Evolutionary conservation across 352 stramenopile species (phyloP).

Genomic region (Globisporangium perplexum): DNA sequence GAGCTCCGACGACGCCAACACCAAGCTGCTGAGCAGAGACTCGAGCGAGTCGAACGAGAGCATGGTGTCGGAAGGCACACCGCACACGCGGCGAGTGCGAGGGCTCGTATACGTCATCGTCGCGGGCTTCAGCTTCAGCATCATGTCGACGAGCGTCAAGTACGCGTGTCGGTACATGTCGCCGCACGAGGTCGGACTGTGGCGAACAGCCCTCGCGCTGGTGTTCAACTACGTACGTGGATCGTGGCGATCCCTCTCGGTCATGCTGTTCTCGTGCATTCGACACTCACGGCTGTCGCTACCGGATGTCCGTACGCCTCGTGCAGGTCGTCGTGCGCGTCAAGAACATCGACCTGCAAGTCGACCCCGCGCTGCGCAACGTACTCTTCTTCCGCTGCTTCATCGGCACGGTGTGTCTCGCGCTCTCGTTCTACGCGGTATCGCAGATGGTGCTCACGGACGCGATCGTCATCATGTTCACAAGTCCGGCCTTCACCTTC

Average conservation of each 20-base stretch:
- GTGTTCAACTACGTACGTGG: constrained; percentile 42
- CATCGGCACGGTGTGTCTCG: constrained; percentile 44
- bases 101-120: constrained; percentile 44
- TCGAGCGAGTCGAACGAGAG: constrained; percentile 5
- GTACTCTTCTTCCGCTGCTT: constrained; percentile 48
- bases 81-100: constrained; percentile 16
- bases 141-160: constrained; percentile 63
- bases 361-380: constrained; percentile 25
- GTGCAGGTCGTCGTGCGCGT: constrained; percentile 26
- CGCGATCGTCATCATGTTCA: constrained; percentile 62
- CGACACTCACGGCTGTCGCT: neutral
- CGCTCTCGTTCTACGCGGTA: constrained; percentile 53
- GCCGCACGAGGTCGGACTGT: constrained; percentile 61
- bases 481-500: constrained; percentile 55
- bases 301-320: too few relatives aligned
- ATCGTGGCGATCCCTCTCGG: too few relatives aligned
- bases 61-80: neutral
- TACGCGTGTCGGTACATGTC: constrained; percentile 39
- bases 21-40: constrained; percentile 13
- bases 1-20: neutral
- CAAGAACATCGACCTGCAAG: constrained; percentile 29
- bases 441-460: constrained; percentile 72
- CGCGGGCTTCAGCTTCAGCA: constrained; percentile 54
- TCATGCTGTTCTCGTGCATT: neutral
- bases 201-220: constrained; percentile 43